phyloP scores from a whole-genome alignment of 495 filamentous ascomycete species.

The Delitschia confertaspora region DNA sequence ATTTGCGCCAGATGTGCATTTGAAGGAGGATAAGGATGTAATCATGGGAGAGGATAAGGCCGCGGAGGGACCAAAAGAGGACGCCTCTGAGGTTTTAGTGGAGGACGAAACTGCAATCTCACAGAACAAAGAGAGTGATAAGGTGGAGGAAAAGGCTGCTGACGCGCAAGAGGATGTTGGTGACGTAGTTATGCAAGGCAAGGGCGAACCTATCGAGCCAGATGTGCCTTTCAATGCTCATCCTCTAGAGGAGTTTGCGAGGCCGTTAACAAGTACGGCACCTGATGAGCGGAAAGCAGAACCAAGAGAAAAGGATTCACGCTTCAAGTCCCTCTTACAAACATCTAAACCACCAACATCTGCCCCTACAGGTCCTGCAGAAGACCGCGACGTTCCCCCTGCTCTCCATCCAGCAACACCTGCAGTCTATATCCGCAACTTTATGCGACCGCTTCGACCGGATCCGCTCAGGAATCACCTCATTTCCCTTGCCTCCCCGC shows the following conservation, averaged over 20 bases:
- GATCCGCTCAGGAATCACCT: slow-evolving; percentile 57
- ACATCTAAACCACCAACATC: neutral
- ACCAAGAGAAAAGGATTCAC: slow-evolving; percentile 20
- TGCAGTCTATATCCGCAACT: slow-evolving; percentile 80
- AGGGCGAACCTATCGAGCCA: neutral
- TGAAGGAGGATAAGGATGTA: slow-evolving; percentile 25
- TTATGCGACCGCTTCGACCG: slow-evolving; percentile 78
- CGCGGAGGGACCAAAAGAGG: neutral
- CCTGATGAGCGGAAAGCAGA: too few relatives aligned
- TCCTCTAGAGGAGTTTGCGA: too few relatives aligned
- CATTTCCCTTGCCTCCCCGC: slow-evolving; percentile 53
- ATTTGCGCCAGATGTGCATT: slow-evolving; percentile 9
- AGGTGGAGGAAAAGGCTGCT: slow-evolving; percentile 5
- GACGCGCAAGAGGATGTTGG: neutral
- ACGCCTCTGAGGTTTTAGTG: too few relatives aligned
- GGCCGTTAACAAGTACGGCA: too few relatives aligned
- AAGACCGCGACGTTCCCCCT: slow-evolving; percentile 48
- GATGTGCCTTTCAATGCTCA: too few relatives aligned
- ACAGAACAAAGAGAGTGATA: too few relatives aligned
- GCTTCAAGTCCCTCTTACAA: slow-evolving; percentile 17
- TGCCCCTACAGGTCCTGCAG: slow-evolving; percentile 4
- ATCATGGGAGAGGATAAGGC: slow-evolving; percentile 17
- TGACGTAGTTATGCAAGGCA: neutral
- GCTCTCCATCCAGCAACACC: slow-evolving; percentile 75
- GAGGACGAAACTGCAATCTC: too few relatives aligned